Percentiles rank a stretch among this genome's conserved stretches.
Evolutionary conservation across 129 eudicot species (phyloP).

Genomic region (Helianthus tuberosus): DNA sequence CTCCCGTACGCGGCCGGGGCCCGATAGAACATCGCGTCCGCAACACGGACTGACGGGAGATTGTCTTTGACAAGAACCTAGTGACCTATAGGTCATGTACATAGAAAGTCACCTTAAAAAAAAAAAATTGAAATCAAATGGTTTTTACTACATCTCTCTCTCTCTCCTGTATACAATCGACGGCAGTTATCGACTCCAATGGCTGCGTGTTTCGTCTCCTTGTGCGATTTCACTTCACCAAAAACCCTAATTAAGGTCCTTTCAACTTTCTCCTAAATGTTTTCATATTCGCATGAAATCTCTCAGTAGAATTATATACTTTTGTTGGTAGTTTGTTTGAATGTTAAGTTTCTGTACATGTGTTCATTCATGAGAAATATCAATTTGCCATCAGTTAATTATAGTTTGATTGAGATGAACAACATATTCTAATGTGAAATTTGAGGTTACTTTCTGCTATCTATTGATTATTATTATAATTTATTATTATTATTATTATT

Average conservation of each 20-base stretch:
- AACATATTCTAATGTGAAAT: background rate
- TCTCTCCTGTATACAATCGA: too few species aligned
- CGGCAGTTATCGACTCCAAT: slow-evolving; percentile 3
- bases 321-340: background rate
- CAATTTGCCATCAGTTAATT: background rate
- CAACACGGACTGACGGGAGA: too few species aligned
- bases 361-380: background rate
- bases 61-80: too few species aligned
- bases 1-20: too few species aligned
- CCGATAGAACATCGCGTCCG: too few species aligned
- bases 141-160: too few species aligned
- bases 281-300: too few species aligned
- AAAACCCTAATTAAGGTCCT: slow-evolving; percentile 28
- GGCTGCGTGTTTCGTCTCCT: slow-evolving; percentile 21
- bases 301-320: background rate
- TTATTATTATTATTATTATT: background rate
- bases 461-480: background rate
- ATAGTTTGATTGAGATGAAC: background rate
- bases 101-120: too few species aligned
- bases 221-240: slow-evolving; percentile 14
- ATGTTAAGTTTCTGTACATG: background rate
- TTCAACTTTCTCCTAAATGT: background rate
- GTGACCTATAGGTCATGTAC: too few species aligned
- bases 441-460: background rate
- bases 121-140: too few species aligned